Conservation (phyloP, 148 eudicot genomes). For the Chenopodium berlandieri region DNA sequence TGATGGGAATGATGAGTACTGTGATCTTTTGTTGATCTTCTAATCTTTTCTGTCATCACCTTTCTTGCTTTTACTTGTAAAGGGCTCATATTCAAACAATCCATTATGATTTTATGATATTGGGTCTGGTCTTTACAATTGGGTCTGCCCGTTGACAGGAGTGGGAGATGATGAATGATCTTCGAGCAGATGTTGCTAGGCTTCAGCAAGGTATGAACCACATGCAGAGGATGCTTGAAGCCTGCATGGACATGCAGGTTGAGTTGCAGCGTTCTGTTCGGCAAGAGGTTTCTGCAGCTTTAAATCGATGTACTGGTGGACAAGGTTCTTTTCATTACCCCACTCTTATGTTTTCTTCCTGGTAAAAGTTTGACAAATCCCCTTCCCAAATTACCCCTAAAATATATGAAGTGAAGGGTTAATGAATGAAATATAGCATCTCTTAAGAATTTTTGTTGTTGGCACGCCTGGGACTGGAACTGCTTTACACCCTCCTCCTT, state of each 20-base stretch:
- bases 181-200: conserved; percentile 81
- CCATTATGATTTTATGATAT: not conserved
- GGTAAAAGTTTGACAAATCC: not conserved
- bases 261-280: conserved; percentile 96
- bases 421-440: not conserved
- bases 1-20: not conserved
- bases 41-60: not conserved
- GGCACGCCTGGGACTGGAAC: not conserved
- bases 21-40: not conserved
- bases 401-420: not conserved
- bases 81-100: not conserved
- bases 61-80: not conserved
- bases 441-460: not conserved
- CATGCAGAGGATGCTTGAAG: conserved; percentile 98
- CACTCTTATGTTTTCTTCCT: not conserved
- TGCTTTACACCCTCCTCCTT: too few species aligned
- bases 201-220: conserved; percentile 98
- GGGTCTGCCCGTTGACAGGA: conserved; percentile 49
- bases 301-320: conserved; percentile 66
- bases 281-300: conserved; percentile 98
- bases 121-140: not conserved
- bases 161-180: conserved; percentile 96
- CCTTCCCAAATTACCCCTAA: not conserved
- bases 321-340: conserved; percentile 41
- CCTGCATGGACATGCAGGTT: conserved; percentile 99